These are phyloP conservation scores for Notholithocarpus densiflorus DNA, from an alignment of 306 rosid species.

Conservation along the genomic window DNA sequence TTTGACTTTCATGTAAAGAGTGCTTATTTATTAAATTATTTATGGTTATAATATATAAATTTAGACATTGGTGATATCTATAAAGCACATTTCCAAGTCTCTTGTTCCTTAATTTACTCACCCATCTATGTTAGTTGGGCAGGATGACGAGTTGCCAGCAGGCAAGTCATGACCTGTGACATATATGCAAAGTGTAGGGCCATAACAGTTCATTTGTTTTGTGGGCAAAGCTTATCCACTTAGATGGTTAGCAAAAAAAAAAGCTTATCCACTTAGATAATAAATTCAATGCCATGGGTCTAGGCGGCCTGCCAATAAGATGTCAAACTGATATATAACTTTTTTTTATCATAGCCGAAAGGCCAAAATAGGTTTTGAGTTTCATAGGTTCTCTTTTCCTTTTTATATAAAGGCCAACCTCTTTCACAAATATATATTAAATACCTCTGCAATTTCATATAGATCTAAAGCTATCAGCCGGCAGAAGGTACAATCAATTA, in stretches of 20 bases:
- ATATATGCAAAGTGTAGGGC: conserved; percentile 17
- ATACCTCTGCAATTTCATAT: not conserved
- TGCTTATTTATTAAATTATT: too few species aligned
- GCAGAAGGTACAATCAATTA: conserved; percentile 4
- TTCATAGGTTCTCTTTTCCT: not conserved
- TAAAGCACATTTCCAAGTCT: not conserved
- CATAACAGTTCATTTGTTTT: conserved; percentile 30
- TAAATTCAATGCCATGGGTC: conserved; percentile 33
- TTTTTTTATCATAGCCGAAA: conserved; percentile 9
- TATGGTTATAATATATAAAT: not conserved
- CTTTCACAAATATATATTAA: not conserved
- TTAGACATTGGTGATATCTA: not conserved
- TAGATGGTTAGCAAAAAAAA: not conserved
- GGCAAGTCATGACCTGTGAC: not conserved
- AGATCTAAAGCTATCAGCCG: conserved; percentile 21
- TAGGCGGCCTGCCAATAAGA: conserved; percentile 28
- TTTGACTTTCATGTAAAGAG: too few species aligned
- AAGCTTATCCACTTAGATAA: conserved; percentile 14
- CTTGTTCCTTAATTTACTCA: not conserved
- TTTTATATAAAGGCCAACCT: not conserved
- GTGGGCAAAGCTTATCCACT: conserved; percentile 20
- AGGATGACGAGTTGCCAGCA: not conserved
- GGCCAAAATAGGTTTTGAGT: conserved; percentile 1
- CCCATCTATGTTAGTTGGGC: not conserved
- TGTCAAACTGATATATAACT: not conserved